Conservation (phyloP, 2,329 filamentous ascomycete genomes). For the Ophiostoma fasciatum region DNA sequence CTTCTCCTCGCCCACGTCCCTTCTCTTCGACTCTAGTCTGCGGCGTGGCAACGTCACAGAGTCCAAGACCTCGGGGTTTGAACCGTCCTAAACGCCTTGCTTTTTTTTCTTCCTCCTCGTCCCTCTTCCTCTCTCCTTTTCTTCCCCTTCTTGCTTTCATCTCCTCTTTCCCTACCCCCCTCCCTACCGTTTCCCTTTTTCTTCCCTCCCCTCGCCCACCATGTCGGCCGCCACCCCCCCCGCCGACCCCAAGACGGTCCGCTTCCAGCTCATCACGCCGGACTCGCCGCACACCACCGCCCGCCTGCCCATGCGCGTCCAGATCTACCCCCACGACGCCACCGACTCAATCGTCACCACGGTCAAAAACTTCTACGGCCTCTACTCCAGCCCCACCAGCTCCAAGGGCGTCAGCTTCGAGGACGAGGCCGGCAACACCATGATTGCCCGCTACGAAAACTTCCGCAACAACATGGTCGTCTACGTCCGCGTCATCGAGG, state of each 20-base stretch:
- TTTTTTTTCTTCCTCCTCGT: background rate
- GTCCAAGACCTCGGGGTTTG: too few species aligned
- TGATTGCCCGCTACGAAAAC: slow-evolving; percentile 95
- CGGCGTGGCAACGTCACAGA: too few species aligned
- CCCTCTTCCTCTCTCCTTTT: background rate
- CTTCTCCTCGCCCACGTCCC: background rate
- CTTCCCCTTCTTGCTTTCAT: background rate
- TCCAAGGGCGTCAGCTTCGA: slow-evolving; percentile 87
- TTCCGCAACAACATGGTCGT: slow-evolving; percentile 85
- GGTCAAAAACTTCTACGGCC: slow-evolving; percentile 96
- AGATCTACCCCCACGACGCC: slow-evolving; percentile 90
- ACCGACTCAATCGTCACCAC: slow-evolving; percentile 97
- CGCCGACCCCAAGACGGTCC: slow-evolving; percentile 53
- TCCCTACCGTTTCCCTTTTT: background rate
- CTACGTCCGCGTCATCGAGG: slow-evolving; percentile 72
- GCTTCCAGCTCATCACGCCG: slow-evolving; percentile 61
- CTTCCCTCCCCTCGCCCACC: slow-evolving; percentile 1
- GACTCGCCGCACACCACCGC: slow-evolving; percentile 54
- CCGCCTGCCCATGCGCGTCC: slow-evolving; percentile 69
- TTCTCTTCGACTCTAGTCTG: background rate
- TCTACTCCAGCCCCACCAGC: slow-evolving; percentile 60
- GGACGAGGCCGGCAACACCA: slow-evolving; percentile 72
- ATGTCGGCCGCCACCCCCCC: slow-evolving; percentile 15
- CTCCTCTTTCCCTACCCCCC: background rate
- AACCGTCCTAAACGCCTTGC: too few species aligned